Conservation (phyloP, 169 alveolate species). For the Plasmodium gaboni region DNA sequence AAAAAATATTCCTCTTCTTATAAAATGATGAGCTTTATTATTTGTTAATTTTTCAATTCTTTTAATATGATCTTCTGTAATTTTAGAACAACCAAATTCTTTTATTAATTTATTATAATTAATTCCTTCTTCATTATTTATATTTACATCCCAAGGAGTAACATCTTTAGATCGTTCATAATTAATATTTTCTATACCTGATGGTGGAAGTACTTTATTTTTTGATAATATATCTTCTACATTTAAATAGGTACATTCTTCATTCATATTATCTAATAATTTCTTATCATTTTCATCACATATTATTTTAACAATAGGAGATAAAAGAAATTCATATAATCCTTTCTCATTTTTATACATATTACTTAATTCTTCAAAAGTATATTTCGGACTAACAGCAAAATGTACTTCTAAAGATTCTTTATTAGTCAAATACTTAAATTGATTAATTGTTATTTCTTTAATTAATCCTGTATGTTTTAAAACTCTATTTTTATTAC, state of each 20-base stretch:
- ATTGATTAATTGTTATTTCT: constrained; percentile 39
- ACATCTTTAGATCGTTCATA: constrained; percentile 74
- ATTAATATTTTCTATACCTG: constrained; percentile 53
- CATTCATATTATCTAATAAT: constrained; percentile 6
- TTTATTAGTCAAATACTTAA: constrained; percentile 76
- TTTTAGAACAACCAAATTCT: constrained; percentile 95
- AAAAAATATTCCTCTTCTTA: constrained; percentile 98
- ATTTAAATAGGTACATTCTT: constrained; percentile 74
- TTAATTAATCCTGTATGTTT: constrained; percentile 56
- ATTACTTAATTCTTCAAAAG: constrained; percentile 52
- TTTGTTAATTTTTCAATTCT: constrained; percentile 87
- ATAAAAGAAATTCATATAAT: constrained; percentile 23
- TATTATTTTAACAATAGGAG: constrained; percentile 34
- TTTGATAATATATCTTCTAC: constrained; percentile 71
- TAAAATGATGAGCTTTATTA: constrained; percentile 92
- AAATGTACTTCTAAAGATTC: constrained; percentile 75
- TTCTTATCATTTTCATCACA: not conserved
- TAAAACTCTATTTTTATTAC: constrained; percentile 56
- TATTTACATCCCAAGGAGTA: constrained; percentile 79
- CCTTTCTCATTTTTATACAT: constrained; percentile 39
- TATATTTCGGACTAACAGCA: constrained; percentile 48
- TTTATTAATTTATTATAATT: constrained; percentile 94
- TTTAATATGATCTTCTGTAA: constrained; percentile 89
- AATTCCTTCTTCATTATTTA: constrained; percentile 83
- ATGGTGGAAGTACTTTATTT: constrained; percentile 77